Base-by-base conservation (phyloP, 257 asterid species). In the Primulina tabacum region DNA sequence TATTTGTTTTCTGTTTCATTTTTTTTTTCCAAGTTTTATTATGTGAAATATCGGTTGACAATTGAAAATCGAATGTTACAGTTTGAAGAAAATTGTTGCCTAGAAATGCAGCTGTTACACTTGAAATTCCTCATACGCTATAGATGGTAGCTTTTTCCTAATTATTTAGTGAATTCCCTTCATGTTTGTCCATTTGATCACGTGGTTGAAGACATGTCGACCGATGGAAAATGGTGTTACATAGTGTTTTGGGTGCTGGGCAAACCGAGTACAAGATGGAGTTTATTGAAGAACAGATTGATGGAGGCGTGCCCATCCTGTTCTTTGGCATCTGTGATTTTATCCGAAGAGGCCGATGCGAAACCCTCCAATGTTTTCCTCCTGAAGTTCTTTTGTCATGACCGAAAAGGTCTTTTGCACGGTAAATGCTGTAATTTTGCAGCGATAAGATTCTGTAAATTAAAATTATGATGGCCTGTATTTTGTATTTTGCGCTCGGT, bases 181-280 rank as follows among this genome's bases (percentile, higher is more conserved):
- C 57, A 50, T 50, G 26, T 34, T 72, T 60, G 52, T 38, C 10
- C 28, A 56, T 50, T 62, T 4, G 20, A 29, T 30, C 40, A 20
- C 65, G 75, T 77, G 70, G 43, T 33, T 71, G 67, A 11, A 90
- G 97, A 90, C 71, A 67, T 88, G 75, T 84, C 89, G 5, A 88
- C 95, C 7, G 97, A 90, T 75, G 93, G 95, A 28, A 88, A 79
- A 78, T 90, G 97, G 97, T 90, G 97, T 76, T 90, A 88, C 83
- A 18, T 88, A 64, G 87, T 90, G 32, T 86, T 86, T 53, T 88
- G 95, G 93, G 97, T 90, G 1, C 78, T 77, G 68, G 90, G 87
- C 12, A 83, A 81, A 75, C 76, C 87, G 32, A 71, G 74, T 24
- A 84, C 86, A 2, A 74, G 68, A 61, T 90, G 95, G 97, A 77